Evolutionary conservation across 768 basidiomycete genomes (phyloP), one percentile per base, ranked within the genome.

Genomic region (Peribolospora baueri): DNA sequence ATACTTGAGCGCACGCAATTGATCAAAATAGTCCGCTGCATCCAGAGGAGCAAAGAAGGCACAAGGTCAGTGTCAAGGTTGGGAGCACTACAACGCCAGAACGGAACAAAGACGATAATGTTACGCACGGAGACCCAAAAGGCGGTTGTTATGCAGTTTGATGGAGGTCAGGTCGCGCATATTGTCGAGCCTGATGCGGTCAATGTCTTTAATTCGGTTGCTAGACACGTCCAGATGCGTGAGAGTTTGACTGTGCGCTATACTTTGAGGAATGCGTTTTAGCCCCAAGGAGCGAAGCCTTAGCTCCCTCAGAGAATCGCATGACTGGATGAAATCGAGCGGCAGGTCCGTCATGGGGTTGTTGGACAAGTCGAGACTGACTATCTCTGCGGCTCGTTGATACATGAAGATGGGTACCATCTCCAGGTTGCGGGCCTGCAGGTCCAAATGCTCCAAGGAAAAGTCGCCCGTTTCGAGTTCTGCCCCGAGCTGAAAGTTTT

Each of bases 301-400:
- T 47, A 98, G 76, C 62, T 93, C 88, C 55, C 80, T 79, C 7
- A 98, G 75, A 5, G 72, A 75, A 1, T 76, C 76, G 64, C 87
- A 91, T 5, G 81, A 77, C 67, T 93, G 84, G 56, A 93, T 81
- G 65, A 98, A 98, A 68, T 97, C 93, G 51, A 86, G 78, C 0
- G 91, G 93, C 42, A 97, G 81, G 66, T 97, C 90, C 54, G 90
- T 75, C 76, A 91, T 85, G 3, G 90, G 87, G 65, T 97, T 98
- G 48, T 84, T 78, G 3, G 87, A 91, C 10, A 97, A 75, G 57
- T 82, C 84, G 56, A 97, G 80, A 46, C 74, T 79, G 56, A 83
- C 71, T 62, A 98, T 88, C 37, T 76, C 75, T 60, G 82, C 79
- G 1, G 88, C 87, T 57, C 85, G 78, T 54, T 76, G 74, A 66